Base-by-base conservation (phyloP, 2,329 filamentous ascomycete genomes). In the Apiospora marii region DNA sequence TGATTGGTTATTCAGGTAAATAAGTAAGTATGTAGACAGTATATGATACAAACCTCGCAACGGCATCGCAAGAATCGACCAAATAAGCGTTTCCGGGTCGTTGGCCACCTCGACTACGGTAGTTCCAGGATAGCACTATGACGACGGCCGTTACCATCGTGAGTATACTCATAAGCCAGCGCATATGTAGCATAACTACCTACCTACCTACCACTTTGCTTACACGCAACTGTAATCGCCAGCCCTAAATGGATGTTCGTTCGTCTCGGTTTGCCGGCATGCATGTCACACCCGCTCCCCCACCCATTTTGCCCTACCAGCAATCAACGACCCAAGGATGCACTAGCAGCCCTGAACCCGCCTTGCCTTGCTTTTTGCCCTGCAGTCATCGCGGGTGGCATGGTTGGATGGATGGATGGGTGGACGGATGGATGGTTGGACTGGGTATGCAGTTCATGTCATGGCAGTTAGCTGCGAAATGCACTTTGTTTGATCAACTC, bases 191-290 rank as follows among this genome's bases (percentile, higher is more conserved):
- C 49, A 51, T 24, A 49, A 22, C 6, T 51, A 51, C 49, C 1
- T 24, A 12, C 0, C 7, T 49, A 44, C 37, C 37, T 1, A 41
- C 8, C 10, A 10, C 37, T 41, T 41, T 41, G 37, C 37, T 41
- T n/a, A n/a, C 22, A 51, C n/a, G n/a, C 24, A 13, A 24, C 24
- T 12, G 30, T 41, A 37, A n/a, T 64, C 3, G 58, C 34, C 58
- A 64, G 58, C 58, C 58, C 58, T 64, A 64, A 64, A 64, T 41
- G 58, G 58, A 64, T 64, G 34, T 41, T 64, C 58, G 58, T 64
- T 64, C 58, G 58, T 64, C 58, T 64, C 58, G 58, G 58, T 64
- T 41, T 64, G 34, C 58, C 58, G 58, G 34, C 58, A 41, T 64
- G 58, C 58, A 64, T 64, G 58, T 64, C 58, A 64, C 53, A 64